A percentile compares a stretch with the other conserved stretches of the same genome.
Conservation (phyloP, 2,329 filamentous ascomycete species). For the Fusarium chuoi region DNA sequence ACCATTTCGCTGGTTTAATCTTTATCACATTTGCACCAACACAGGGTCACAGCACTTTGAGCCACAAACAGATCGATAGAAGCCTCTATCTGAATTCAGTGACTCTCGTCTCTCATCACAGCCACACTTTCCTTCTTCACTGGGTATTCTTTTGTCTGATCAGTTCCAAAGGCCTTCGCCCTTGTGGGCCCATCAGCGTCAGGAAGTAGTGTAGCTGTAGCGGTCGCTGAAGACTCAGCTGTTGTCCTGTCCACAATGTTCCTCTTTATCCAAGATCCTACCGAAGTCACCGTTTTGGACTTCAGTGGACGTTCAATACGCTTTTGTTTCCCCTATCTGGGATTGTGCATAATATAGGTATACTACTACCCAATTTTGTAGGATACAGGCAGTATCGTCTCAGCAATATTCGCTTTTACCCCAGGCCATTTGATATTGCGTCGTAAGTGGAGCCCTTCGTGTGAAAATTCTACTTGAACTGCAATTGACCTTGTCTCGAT, state of each 20-base stretch:
- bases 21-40: background rate
- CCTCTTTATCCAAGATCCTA: background rate
- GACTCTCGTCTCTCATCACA: background rate
- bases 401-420: background rate
- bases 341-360: background rate
- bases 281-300: background rate
- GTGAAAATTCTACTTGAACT: background rate
- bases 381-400: background rate
- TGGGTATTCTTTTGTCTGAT: background rate
- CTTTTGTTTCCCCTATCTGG: background rate
- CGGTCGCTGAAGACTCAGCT: background rate
- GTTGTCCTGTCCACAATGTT: fast-evolving
- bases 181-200: background rate
- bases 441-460: background rate
- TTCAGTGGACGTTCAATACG: fast-evolving
- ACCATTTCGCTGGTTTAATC: fast-evolving
- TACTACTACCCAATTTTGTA: background rate
- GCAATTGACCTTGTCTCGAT: background rate
- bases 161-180: fast-evolving
- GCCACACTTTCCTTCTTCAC: background rate
- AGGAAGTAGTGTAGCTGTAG: background rate
- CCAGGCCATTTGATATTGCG: background rate
- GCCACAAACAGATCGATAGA: background rate
- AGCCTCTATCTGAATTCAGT: background rate
- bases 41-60: background rate